Evolutionary conservation across 2,329 filamentous ascomycete genomes (phyloP).

Genomic region (Nemania bipapillata): DNA sequence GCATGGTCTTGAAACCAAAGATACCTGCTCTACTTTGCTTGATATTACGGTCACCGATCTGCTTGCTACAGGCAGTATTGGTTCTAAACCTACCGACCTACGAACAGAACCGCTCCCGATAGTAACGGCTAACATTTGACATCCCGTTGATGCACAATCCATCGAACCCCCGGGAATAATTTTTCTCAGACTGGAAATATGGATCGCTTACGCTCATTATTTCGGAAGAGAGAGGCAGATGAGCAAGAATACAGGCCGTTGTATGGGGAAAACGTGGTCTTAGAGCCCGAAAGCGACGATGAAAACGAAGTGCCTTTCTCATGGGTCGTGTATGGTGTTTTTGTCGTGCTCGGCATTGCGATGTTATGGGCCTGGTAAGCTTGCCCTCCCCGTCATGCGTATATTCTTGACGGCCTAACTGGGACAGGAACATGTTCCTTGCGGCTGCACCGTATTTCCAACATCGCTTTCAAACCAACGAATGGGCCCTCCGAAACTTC

Average conservation of each 20-base stretch:
- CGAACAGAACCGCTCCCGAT: constrained; percentile 7
- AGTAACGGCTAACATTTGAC: neutral
- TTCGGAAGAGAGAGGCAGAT: constrained; percentile 49
- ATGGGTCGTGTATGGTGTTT: constrained; percentile 86
- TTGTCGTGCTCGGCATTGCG: constrained; percentile 84
- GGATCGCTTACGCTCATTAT: constrained; percentile 56
- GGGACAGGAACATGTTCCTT: constrained; percentile 92
- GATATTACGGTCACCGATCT: neutral
- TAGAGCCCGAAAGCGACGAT: constrained; percentile 39
- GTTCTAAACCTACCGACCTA: constrained; percentile 11
- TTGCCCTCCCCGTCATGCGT: constrained; percentile 23
- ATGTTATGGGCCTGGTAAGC: constrained; percentile 98
- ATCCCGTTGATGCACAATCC: constrained; percentile 21
- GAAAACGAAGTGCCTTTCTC: constrained; percentile 72
- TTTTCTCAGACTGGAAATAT: constrained; percentile 43
- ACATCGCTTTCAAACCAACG: constrained; percentile 75
- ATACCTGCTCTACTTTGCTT: neutral
- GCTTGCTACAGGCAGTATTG: neutral
- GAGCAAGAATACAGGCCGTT: constrained; percentile 53
- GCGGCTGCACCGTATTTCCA: constrained; percentile 95
- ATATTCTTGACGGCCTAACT: constrained; percentile 23
- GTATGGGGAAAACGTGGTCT: constrained; percentile 44
- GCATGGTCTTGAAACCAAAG: neutral
- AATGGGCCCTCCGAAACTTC: constrained; percentile 81
- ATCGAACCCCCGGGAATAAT: neutral